Evolutionary conservation across 2,329 filamentous ascomycete species (phyloP).

Genomic region (Pseudocercospora pini-densiflorae): DNA sequence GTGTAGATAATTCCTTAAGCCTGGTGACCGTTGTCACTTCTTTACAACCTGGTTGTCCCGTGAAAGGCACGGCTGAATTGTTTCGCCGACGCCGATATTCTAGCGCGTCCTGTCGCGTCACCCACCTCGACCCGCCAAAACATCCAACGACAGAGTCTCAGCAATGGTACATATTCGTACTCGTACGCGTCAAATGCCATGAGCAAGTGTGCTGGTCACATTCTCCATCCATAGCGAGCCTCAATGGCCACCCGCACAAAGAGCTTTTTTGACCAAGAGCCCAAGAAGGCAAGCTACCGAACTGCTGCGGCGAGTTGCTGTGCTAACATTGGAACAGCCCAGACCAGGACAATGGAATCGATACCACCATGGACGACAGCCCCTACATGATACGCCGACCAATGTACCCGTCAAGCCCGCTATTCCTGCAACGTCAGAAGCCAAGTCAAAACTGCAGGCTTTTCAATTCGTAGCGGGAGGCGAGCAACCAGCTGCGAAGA

Average conservation of each 20-base stretch:
- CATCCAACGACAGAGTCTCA: background rate
- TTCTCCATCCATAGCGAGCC: background rate
- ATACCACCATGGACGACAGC: slow-evolving; percentile 21
- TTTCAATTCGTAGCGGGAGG: slow-evolving; percentile 54
- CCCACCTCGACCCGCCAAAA: background rate
- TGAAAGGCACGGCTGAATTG: background rate
- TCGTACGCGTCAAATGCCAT: background rate
- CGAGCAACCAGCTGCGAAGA: slow-evolving; percentile 34
- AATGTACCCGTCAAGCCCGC: slow-evolving; percentile 44
- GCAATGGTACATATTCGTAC: slow-evolving; percentile 1
- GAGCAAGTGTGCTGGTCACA: slow-evolving; percentile 3
- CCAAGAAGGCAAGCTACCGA: slow-evolving; percentile 45
- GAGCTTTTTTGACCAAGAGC: slow-evolving; percentile 57
- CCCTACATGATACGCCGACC: slow-evolving; percentile 29
- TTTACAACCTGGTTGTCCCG: background rate
- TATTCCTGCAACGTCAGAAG: slow-evolving; percentile 56
- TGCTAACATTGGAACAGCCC: slow-evolving; percentile 18
- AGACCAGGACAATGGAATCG: slow-evolving; percentile 35
- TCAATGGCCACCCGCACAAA: slow-evolving; percentile 47
- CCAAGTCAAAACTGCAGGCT: slow-evolving; percentile 59
- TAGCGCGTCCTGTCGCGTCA: background rate
- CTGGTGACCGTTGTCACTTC: background rate
- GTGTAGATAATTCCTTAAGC: background rate
- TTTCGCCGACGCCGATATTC: background rate
- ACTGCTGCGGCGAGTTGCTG: slow-evolving; percentile 8